These are phyloP conservation scores for Citrus glauca DNA, from an alignment of 345 rosid genomes.

Conservation along the genomic window DNA sequence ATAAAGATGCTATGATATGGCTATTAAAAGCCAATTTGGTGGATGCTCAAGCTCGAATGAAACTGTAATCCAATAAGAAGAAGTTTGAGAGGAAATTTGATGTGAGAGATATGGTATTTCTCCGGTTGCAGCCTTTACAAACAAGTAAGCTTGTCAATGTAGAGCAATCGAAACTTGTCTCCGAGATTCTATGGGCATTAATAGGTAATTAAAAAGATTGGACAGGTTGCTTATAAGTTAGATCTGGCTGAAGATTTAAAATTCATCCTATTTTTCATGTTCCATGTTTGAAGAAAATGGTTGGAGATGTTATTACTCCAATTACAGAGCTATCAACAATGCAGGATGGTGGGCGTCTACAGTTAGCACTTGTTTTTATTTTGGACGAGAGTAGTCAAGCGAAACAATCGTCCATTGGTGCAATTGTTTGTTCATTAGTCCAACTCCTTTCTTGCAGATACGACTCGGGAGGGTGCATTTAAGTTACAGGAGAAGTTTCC, in stretches of 20 bases:
- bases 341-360: not conserved
- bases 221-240: not conserved
- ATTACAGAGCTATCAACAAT: not conserved
- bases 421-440: not conserved
- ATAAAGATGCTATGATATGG: too few relatives aligned
- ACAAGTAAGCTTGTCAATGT: not conserved
- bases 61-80: too few relatives aligned
- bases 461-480: not conserved
- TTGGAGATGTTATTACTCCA: not conserved
- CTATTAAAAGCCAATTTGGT: too few relatives aligned
- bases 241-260: not conserved
- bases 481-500: not conserved
- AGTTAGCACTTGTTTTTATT: not conserved
- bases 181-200: not conserved
- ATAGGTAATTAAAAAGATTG: not conserved
- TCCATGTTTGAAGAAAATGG: not conserved
- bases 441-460: not conserved
- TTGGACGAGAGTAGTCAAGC: not conserved
- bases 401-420: not conserved
- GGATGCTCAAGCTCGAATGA: too few relatives aligned
- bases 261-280: not conserved
- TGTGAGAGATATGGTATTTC: not conserved
- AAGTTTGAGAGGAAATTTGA: not conserved
- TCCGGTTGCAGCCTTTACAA: not conserved
- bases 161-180: not conserved